Conservation (phyloP, 345 rosid species). For the Brassica carinata region DNA sequence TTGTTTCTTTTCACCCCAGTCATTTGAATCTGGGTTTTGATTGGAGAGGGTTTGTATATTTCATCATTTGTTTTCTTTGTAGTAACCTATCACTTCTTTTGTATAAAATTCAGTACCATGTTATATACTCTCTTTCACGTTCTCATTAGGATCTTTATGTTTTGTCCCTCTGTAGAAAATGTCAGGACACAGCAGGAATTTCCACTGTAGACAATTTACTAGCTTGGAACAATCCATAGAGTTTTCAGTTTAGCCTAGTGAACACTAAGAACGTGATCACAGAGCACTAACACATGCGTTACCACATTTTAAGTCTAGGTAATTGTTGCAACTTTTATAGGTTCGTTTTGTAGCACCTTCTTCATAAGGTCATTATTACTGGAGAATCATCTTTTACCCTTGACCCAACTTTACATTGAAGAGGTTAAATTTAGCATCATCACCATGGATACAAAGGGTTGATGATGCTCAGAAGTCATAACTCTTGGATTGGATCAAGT, state of each 20-base stretch:
- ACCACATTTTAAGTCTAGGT: no score
- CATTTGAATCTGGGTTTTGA: slow-evolving; percentile 32
- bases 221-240: not conserved
- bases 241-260: slow-evolving; percentile 5
- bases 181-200: slow-evolving; percentile 16
- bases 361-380: not conserved
- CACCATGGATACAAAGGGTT: not conserved
- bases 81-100: slow-evolving; percentile 20
- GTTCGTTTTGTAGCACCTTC: not conserved
- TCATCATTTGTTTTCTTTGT: not conserved
- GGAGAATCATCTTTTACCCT: not conserved
- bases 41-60: slow-evolving; percentile 34
- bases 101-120: slow-evolving; percentile 37
- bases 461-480: not conserved
- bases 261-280: slow-evolving; percentile 15
- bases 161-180: not conserved
- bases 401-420: no score
- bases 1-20: not conserved
- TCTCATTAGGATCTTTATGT: not conserved
- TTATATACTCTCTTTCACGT: slow-evolving; percentile 18
- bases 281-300: not conserved
- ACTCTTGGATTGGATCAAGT: not conserved
- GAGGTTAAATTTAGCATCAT: no score
- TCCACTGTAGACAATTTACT: not conserved
- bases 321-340: no score